Evolutionary conservation across 768 basidiomycete genomes (phyloP).

Genomic region (Exidia glandulosa): DNA sequence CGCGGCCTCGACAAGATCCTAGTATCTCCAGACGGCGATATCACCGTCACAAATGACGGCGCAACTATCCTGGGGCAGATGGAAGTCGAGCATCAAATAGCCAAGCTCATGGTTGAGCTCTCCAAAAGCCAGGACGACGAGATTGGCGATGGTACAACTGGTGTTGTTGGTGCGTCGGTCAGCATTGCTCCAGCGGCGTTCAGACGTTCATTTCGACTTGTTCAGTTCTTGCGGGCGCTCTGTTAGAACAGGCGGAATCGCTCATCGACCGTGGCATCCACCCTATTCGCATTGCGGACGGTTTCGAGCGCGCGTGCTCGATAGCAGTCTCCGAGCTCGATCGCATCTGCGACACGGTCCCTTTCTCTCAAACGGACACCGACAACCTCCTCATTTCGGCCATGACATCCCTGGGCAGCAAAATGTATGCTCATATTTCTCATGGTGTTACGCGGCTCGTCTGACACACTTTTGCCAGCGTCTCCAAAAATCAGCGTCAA

Average conservation of each 20-base stretch:
- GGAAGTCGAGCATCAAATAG: conserved; percentile 99
- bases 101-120: conserved; percentile 91
- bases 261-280: conserved; percentile 99
- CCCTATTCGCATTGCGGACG: conserved; percentile 97
- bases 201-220: background rate
- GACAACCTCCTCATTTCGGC: conserved; percentile 87
- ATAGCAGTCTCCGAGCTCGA: conserved; percentile 88
- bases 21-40: conserved; percentile 94
- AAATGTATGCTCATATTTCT: conserved; percentile 57
- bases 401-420: conserved; percentile 93
- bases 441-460: background rate
- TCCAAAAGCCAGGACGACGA: conserved; percentile 99
- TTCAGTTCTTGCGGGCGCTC: conserved; percentile 90
- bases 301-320: conserved; percentile 88
- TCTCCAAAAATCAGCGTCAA: conserved; percentile 90
- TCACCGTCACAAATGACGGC: conserved; percentile 98
- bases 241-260: conserved; percentile 87
- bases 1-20: conserved; percentile 93
- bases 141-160: conserved; percentile 98
- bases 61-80: conserved; percentile 97
- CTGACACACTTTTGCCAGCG: conserved; percentile 42
- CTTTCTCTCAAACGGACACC: conserved; percentile 73
- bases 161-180: conserved; percentile 80
- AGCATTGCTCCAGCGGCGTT: too few species aligned
- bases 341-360: conserved; percentile 79